Evolutionary conservation across 2,329 filamentous ascomycete genomes (phyloP).

Genomic region (Calcarisporium arbuscula): DNA sequence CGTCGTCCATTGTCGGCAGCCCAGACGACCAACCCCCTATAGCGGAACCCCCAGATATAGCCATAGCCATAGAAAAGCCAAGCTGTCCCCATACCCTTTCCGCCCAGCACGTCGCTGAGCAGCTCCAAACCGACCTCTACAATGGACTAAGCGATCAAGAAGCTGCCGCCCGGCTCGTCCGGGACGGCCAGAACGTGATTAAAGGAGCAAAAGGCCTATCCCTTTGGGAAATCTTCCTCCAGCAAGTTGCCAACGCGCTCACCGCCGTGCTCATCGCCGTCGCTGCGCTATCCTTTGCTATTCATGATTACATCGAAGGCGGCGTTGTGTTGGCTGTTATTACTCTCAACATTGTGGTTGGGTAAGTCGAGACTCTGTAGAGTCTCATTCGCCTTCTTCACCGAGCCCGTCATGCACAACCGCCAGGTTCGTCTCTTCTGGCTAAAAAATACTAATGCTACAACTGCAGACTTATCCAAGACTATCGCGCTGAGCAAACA

Average conservation of each 20-base stretch:
- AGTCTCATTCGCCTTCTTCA: slow-evolving; percentile 7
- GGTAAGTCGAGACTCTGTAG: slow-evolving; percentile 45
- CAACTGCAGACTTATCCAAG: slow-evolving; percentile 45
- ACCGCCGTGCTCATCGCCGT: slow-evolving; percentile 69
- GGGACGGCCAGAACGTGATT: slow-evolving; percentile 65
- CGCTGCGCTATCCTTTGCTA: slow-evolving; percentile 63
- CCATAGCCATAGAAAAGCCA: slow-evolving; percentile 27
- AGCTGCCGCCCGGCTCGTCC: slow-evolving; percentile 57
- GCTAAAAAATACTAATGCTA: slow-evolving; percentile 1
- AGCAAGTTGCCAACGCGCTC: slow-evolving; percentile 71
- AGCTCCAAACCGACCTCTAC: slow-evolving; percentile 35
- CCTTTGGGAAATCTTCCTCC: slow-evolving; percentile 68
- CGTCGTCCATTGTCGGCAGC: slow-evolving; percentile 25
- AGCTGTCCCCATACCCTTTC: slow-evolving; percentile 28
- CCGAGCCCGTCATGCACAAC: slow-evolving; percentile 1
- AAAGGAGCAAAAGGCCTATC: slow-evolving; percentile 66
- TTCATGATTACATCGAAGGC: slow-evolving; percentile 57
- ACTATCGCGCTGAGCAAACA: slow-evolving; percentile 55
- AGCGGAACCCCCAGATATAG: slow-evolving; percentile 28
- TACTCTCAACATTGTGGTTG: slow-evolving; percentile 60
- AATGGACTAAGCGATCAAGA: slow-evolving; percentile 59
- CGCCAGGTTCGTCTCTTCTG: slow-evolving; percentile 1
- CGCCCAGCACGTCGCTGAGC: slow-evolving; percentile 25
- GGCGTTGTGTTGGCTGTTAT: slow-evolving; percentile 59
- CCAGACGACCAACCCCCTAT: slow-evolving; percentile 34